These are phyloP conservation scores for Penicillium sp. DNA, from an alignment of 2,329 filamentous ascomycete genomes.

Conservation along the genomic window DNA sequence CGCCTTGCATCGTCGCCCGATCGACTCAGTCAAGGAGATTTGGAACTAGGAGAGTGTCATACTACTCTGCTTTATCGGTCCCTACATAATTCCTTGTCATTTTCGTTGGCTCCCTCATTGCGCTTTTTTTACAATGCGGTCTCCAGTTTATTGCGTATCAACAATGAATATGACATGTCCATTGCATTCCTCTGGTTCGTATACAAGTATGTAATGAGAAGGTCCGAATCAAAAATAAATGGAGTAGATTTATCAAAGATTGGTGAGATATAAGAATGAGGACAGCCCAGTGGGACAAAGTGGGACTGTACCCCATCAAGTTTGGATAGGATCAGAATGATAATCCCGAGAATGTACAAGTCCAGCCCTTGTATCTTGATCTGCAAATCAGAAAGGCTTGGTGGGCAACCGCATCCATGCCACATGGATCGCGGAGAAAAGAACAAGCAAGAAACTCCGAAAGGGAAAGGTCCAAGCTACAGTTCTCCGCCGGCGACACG, in stretches of 20 bases:
- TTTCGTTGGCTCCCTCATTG: not conserved
- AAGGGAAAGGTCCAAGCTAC: conserved; percentile 9
- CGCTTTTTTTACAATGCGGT: conserved; percentile 3
- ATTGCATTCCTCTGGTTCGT: not conserved
- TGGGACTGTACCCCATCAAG: not conserved
- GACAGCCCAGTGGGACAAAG: not conserved
- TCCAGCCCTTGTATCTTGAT: not conserved
- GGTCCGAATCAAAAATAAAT: not conserved
- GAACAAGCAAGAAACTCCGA: not conserved
- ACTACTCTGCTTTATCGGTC: conserved; percentile 15
- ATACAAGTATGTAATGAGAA: not conserved
- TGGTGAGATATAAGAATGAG: conserved; percentile 1
- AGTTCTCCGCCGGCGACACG: conserved; percentile 26
- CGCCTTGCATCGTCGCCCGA: not conserved
- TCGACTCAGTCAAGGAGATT: conserved; percentile 10
- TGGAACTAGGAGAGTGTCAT: conserved; percentile 11
- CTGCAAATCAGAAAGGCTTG: not conserved
- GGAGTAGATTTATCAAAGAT: conserved; percentile 21
- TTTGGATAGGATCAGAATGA: not conserved
- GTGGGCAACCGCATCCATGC: not conserved
- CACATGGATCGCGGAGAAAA: not conserved
- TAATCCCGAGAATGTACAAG: conserved; percentile 16
- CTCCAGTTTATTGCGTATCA: not conserved
- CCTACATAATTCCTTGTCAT: conserved; percentile 12
- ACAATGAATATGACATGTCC: conserved; percentile 10